A percentile compares a stretch with the other conserved stretches of the same genome.
Evolutionary conservation across 2,329 filamentous ascomycete species (phyloP).

Genomic region (Calonectria henricotiae): DNA sequence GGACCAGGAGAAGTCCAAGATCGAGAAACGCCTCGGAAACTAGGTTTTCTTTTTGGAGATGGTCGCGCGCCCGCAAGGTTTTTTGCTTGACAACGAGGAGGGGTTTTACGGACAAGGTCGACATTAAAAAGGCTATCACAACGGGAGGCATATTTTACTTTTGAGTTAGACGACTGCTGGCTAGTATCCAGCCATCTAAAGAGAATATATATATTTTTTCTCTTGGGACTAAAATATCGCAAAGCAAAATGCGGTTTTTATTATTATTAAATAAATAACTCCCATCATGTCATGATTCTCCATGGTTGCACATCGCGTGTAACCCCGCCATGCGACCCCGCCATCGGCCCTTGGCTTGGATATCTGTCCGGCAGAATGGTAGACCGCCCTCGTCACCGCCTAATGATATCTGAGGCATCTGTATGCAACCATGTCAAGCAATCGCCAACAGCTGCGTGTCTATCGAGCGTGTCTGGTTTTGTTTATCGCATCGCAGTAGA

Average conservation of each 20-base stretch:
- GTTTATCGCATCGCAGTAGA: not conserved
- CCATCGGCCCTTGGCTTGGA: slow-evolving; percentile 38
- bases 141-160: slow-evolving; percentile 37
- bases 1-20: slow-evolving; percentile 79
- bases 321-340: slow-evolving; percentile 50
- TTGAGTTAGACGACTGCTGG: slow-evolving; percentile 46
- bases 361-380: slow-evolving; percentile 51
- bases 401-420: slow-evolving; percentile 20
- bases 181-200: slow-evolving; percentile 35
- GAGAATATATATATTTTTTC: slow-evolving; percentile 29
- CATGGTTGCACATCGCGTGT: slow-evolving; percentile 1
- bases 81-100: not conserved
- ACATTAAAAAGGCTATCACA: slow-evolving; percentile 28
- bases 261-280: no score
- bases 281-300: not conserved
- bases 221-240: slow-evolving; percentile 9
- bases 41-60: slow-evolving; percentile 35
- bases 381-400: slow-evolving; percentile 54
- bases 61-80: not conserved
- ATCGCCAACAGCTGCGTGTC: not conserved
- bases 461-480: not conserved
- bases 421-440: slow-evolving; percentile 15
- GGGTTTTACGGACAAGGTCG: slow-evolving; percentile 17
- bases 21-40: slow-evolving; percentile 78
- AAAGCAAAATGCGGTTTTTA: not conserved